Percentiles rank a stretch among this genome's conserved stretches.
Evolutionary conservation across 768 basidiomycete species (phyloP).

Genomic region (Tricholomella constricta): DNA sequence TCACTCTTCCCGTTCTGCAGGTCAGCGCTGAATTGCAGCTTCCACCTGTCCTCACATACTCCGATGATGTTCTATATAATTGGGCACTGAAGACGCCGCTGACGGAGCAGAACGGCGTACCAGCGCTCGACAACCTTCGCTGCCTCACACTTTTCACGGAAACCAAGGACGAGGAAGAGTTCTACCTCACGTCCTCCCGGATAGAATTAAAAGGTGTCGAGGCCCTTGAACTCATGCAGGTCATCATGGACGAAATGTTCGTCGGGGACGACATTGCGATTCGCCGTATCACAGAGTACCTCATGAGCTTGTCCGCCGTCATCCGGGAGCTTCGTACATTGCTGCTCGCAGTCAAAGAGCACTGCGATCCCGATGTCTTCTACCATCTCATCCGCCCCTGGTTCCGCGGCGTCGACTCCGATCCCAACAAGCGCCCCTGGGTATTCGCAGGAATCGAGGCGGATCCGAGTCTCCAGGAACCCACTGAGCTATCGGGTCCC

Average conservation of each 20-base stretch:
- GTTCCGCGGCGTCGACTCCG: constrained; percentile 76
- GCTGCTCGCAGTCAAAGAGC: constrained; percentile 67
- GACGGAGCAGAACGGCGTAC: constrained; percentile 32
- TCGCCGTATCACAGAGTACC: constrained; percentile 66
- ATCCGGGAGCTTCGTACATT: constrained; percentile 69
- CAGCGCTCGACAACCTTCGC: constrained; percentile 62
- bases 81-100: constrained; percentile 50
- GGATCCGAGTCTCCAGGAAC: constrained; percentile 40
- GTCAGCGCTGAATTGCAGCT: constrained; percentile 73
- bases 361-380: constrained; percentile 77
- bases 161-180: constrained; percentile 83
- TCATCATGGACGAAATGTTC: constrained; percentile 90
- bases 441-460: constrained; percentile 59
- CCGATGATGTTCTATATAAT: constrained; percentile 93
- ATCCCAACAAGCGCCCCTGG: constrained; percentile 45
- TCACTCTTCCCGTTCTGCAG: constrained; percentile 78
- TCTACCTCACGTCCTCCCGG: constrained; percentile 86
- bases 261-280: constrained; percentile 70
- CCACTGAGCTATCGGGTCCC: constrained; percentile 72
- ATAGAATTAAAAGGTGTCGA: constrained; percentile 90
- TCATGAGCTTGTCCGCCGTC: constrained; percentile 60
- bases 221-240: constrained; percentile 83
- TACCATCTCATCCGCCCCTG: constrained; percentile 80
- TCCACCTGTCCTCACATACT: constrained; percentile 90
- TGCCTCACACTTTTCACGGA: constrained; percentile 76